Evolutionary conservation across 2,329 filamentous ascomycete genomes (phyloP).

Genomic region (Coniochaeta hoffmannii): DNA sequence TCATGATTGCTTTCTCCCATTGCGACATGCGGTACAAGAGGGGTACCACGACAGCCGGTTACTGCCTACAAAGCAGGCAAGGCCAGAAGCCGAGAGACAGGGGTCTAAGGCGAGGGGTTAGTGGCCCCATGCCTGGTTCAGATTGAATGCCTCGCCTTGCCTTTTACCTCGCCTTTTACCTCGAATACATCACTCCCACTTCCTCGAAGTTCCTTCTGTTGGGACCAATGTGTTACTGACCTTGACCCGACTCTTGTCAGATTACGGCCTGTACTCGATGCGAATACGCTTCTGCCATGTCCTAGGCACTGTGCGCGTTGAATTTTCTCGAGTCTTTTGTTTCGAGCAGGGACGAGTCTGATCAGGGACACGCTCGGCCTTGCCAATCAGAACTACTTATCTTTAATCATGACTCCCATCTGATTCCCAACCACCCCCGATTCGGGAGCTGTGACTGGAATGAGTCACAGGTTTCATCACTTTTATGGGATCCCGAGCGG

Average conservation of each 20-base stretch:
- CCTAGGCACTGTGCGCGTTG: not conserved
- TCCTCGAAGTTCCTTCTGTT: not conserved
- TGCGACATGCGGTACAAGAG: not conserved
- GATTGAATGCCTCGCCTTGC: not conserved
- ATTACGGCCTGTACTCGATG: not conserved
- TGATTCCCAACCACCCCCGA: conserved; percentile 2
- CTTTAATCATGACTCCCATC: not conserved
- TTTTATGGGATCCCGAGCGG: no score
- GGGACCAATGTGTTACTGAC: not conserved
- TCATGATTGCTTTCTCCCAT: not conserved
- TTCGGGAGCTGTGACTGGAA: conserved; percentile 7
- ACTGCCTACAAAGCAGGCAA: not conserved
- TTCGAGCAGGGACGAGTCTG: not conserved
- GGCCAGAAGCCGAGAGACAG: not conserved
- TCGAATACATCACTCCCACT: not conserved
- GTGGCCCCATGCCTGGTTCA: not conserved
- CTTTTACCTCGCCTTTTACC: not conserved
- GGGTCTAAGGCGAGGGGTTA: not conserved
- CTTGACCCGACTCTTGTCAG: not conserved
- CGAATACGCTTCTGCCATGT: not conserved
- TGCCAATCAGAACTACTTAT: conserved; percentile 4
- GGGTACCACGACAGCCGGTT: not conserved
- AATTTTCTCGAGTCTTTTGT: not conserved
- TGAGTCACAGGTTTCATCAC: conserved; percentile 13
- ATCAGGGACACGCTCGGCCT: not conserved